Evolutionary conservation across 495 filamentous ascomycete species (phyloP).

Genomic region (Aspergillus homomorphus): DNA sequence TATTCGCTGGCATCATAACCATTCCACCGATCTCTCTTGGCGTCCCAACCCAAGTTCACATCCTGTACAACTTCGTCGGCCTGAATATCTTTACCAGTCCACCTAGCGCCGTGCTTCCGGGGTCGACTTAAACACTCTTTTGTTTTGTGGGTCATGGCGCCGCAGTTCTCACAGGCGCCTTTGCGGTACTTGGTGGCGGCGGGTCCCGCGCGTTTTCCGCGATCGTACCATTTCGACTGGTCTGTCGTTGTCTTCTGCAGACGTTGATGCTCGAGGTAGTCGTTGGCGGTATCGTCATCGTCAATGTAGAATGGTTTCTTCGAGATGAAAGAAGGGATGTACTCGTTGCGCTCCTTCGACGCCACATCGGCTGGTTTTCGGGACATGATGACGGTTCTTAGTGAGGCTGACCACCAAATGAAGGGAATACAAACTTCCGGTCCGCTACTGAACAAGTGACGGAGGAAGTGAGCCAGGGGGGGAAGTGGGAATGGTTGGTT

Average conservation of each 20-base stretch:
- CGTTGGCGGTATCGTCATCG: constrained; percentile 70
- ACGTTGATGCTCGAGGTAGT: constrained; percentile 97
- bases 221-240: constrained; percentile 84
- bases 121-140: constrained; percentile 91
- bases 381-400: constrained; percentile 41
- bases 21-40: constrained; percentile 98
- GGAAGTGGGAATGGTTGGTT: background rate
- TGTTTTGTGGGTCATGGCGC: constrained; percentile 90
- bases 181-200: constrained; percentile 96
- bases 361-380: constrained; percentile 50
- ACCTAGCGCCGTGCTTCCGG: constrained; percentile 84
- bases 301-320: constrained; percentile 96
- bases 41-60: constrained; percentile 88
- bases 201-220: constrained; percentile 73
- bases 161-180: constrained; percentile 97
- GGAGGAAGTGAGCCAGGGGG: background rate
- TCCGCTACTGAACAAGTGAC: constrained; percentile 1
- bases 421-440: background rate
- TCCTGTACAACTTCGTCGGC: constrained; percentile 87
- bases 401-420: background rate
- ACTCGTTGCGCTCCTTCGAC: constrained; percentile 87
- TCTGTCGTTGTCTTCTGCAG: constrained; percentile 63
- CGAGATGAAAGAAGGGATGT: constrained; percentile 97
- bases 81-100: constrained; percentile 89
- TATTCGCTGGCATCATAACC: constrained; percentile 92